A percentile compares a stretch with the other conserved stretches of the same genome.
phyloP scores from a whole-genome alignment of 2,329 filamentous ascomycete species.

The Scortechinia acanthostroma region DNA sequence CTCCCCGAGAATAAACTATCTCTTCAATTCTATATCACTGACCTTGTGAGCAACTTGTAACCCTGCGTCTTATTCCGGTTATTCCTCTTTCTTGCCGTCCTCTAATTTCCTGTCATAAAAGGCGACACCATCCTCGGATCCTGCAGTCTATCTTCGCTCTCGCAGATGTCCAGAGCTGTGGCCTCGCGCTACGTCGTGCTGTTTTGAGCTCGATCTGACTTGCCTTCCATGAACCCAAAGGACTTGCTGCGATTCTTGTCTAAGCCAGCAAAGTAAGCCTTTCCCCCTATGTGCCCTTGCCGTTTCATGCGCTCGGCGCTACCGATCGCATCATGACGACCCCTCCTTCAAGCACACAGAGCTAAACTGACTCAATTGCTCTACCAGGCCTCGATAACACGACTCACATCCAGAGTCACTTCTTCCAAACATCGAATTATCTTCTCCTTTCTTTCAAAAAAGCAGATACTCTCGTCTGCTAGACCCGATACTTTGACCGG shows the following conservation, averaged over 20 bases:
- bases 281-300: constrained; percentile 4
- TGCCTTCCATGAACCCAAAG: constrained; percentile 64
- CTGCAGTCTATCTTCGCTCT: too few species aligned
- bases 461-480: constrained; percentile 59
- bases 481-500: constrained; percentile 64
- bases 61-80: too few species aligned
- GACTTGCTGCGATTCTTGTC: constrained; percentile 68
- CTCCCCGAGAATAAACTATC: too few species aligned
- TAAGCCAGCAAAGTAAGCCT: constrained; percentile 66
- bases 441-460: constrained; percentile 11
- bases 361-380: background rate
- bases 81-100: too few species aligned
- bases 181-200: background rate
- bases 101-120: too few species aligned
- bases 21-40: too few species aligned
- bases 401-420: constrained; percentile 11
- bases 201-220: background rate
- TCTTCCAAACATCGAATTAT: constrained; percentile 16
- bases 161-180: background rate
- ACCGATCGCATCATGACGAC: too few species aligned
- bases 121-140: too few species aligned
- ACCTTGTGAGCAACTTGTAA: too few species aligned
- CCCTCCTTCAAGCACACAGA: background rate
- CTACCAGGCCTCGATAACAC: constrained; percentile 56
- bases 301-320: background rate